Evolutionary conservation across 176 grass and related monocot genomes (phyloP).

Genomic region (Lolium perenne): DNA sequence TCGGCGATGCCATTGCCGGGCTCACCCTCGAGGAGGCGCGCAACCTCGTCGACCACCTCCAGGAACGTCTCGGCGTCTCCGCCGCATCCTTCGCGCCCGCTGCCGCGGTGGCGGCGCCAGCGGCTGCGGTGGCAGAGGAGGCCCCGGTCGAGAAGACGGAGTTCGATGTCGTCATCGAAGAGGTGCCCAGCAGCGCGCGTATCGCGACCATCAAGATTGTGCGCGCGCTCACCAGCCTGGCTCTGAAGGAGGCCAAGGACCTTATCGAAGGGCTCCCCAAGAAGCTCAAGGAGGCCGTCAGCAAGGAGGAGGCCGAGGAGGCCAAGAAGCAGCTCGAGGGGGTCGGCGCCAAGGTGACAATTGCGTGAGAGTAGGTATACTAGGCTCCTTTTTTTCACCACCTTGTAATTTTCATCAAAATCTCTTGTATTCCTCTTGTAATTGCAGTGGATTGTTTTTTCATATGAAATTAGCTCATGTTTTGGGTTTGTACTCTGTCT

Average conservation of each 20-base stretch:
- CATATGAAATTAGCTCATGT: constrained; percentile 28
- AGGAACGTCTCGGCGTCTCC: constrained; percentile 80
- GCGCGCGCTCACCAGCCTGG: constrained; percentile 69
- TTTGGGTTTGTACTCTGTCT: neutral
- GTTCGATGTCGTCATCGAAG: constrained; percentile 87
- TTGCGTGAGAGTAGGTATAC: constrained; percentile 69
- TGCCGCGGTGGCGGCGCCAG: constrained; percentile 53
- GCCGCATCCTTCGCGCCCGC: constrained; percentile 71
- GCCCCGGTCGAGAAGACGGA: constrained; percentile 72
- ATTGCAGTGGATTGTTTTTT: constrained; percentile 21
- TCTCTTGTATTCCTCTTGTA: constrained; percentile 40
- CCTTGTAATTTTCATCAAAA: constrained; percentile 27
- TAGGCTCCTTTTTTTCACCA: constrained; percentile 21
- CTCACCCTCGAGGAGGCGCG: constrained; percentile 91
- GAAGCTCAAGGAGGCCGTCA: constrained; percentile 80
- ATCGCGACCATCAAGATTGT: constrained; percentile 87
- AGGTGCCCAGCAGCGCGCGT: constrained; percentile 76
- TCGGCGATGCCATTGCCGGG: constrained; percentile 68
- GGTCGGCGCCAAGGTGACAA: constrained; percentile 80
- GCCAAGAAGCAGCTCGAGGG: constrained; percentile 91
- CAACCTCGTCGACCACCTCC: constrained; percentile 73
- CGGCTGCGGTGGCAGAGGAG: constrained; percentile 40
- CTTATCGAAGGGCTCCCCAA: constrained; percentile 91
- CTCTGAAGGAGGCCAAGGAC: constrained; percentile 89
- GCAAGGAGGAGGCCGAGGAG: constrained; percentile 80